phyloP scores from a whole-genome alignment of 352 stramenopile species.

The Pythium brachiatum region DNA sequence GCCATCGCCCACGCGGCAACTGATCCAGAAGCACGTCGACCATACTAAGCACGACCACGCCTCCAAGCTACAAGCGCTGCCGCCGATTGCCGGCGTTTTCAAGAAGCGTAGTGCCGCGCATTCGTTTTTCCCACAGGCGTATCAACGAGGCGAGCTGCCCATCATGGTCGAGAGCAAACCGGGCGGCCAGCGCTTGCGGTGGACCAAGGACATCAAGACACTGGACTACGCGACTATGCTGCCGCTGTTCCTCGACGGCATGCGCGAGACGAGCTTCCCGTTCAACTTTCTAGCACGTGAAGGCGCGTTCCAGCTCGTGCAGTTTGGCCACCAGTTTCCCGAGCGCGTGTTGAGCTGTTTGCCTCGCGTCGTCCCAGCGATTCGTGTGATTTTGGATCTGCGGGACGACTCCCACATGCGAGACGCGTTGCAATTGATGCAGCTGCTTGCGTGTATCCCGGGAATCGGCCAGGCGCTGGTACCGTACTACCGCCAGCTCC shows the following conservation, averaged over 20 bases:
- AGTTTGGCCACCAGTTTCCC: constrained; percentile 56
- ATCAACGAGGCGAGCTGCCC: constrained; percentile 59
- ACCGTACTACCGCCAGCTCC: constrained; percentile 90
- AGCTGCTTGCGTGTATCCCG: constrained; percentile 48
- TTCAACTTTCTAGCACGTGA: constrained; percentile 83
- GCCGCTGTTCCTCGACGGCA: constrained; percentile 90
- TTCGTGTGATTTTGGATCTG: constrained; percentile 75
- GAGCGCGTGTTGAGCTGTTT: constrained; percentile 68
- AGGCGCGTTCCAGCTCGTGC: constrained; percentile 79
- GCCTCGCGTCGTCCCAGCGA: constrained; percentile 55
- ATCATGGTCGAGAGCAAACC: constrained; percentile 61
- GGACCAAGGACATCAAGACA: constrained; percentile 50
- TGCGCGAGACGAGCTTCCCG: constrained; percentile 70
- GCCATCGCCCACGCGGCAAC: constrained; percentile 50
- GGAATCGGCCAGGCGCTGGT: constrained; percentile 83
- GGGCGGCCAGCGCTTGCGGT: constrained; percentile 54
- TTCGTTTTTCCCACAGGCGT: constrained; percentile 58
- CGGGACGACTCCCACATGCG: constrained; percentile 49
- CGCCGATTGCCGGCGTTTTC: constrained; percentile 53
- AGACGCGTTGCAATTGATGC: constrained; percentile 54
- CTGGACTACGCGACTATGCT: constrained; percentile 88
- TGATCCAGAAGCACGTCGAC: constrained; percentile 55
- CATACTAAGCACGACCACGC: constrained; percentile 41
- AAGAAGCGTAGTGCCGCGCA: constrained; percentile 34
- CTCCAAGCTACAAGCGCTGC: constrained; percentile 32